phyloP scores from a whole-genome alignment of 148 eudicot species.

The Pharnaceum exiguum region DNA sequence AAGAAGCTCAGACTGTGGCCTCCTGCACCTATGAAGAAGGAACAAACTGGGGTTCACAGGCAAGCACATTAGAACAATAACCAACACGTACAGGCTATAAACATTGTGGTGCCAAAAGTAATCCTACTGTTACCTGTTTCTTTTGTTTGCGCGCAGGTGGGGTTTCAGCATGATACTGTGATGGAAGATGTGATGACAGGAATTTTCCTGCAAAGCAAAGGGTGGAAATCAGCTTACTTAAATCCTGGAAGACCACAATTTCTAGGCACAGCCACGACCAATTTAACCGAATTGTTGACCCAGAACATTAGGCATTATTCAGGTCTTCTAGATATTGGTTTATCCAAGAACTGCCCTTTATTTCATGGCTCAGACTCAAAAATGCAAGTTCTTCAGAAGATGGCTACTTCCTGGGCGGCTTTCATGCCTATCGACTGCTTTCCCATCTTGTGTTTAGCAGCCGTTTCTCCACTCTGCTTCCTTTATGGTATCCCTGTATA shows the following conservation, averaged over 20 bases:
- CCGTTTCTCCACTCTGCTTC: conserved; percentile 36
- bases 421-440: conserved; percentile 15
- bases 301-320: conserved; percentile 43
- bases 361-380: conserved; percentile 22
- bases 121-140: background rate
- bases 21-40: conserved; percentile 47
- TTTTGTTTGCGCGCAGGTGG: conserved; percentile 30
- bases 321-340: conserved; percentile 28
- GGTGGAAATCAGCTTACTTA: conserved; percentile 47
- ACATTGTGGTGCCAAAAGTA: background rate
- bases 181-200: conserved; percentile 53
- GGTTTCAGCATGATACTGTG: conserved; percentile 39
- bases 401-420: conserved; percentile 31
- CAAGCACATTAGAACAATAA: conserved; percentile 11
- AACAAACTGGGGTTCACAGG: conserved; percentile 68
- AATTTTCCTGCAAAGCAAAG: conserved; percentile 34
- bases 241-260: conserved; percentile 44
- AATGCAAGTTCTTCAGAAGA: conserved; percentile 29
- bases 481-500: conserved; percentile 38
- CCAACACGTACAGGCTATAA: too few species aligned
- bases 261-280: conserved; percentile 43
- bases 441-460: conserved; percentile 24
- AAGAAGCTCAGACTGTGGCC: conserved; percentile 35
- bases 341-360: conserved; percentile 37
- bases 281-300: conserved; percentile 35